Evolutionary conservation across 257 asterid genomes (phyloP).

Genomic region (Schizonepeta tenuifolia): DNA sequence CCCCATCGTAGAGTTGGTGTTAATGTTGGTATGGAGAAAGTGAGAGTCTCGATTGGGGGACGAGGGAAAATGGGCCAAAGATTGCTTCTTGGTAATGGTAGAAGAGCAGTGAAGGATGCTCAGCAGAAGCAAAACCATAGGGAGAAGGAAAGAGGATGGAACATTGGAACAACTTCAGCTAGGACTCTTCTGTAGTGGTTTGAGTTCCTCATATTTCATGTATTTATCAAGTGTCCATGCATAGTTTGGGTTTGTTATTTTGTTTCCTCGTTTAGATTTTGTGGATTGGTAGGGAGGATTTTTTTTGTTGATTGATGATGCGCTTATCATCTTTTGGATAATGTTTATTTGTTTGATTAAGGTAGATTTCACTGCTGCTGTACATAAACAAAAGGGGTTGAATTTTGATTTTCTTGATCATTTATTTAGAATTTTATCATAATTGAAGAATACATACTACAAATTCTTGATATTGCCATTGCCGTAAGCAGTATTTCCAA

Average conservation of each 20-base stretch:
- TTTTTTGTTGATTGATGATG: constrained; percentile 42
- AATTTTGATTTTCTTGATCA: constrained; percentile 15
- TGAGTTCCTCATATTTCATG: constrained; percentile 17
- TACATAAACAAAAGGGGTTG: constrained; percentile 36
- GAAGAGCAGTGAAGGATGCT: constrained; percentile 63
- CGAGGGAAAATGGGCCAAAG: constrained; percentile 74
- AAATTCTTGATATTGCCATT: neutral
- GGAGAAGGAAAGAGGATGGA: constrained; percentile 93
- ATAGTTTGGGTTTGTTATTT: constrained; percentile 5
- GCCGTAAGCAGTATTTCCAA: neutral
- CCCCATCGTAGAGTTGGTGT: constrained; percentile 64
- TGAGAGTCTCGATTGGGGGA: constrained; percentile 85
- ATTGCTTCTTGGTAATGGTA: constrained; percentile 59
- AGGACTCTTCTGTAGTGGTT: constrained; percentile 54
- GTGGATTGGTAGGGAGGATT: constrained; percentile 4
- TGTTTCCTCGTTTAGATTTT: neutral
- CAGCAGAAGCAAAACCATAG: constrained; percentile 64
- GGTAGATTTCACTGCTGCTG: constrained; percentile 31
- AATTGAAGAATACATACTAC: neutral
- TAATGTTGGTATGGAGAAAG: constrained; percentile 85
- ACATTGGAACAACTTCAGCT: constrained; percentile 62
- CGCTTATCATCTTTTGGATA: constrained; percentile 41
- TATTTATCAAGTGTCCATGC: constrained; percentile 28
- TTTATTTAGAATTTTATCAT: neutral
- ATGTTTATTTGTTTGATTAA: constrained; percentile 35